Evolutionary conservation across 805 yeast species (phyloP), one percentile per base, ranked within the genome.

Genomic region (Metschnikowia proteae): DNA sequence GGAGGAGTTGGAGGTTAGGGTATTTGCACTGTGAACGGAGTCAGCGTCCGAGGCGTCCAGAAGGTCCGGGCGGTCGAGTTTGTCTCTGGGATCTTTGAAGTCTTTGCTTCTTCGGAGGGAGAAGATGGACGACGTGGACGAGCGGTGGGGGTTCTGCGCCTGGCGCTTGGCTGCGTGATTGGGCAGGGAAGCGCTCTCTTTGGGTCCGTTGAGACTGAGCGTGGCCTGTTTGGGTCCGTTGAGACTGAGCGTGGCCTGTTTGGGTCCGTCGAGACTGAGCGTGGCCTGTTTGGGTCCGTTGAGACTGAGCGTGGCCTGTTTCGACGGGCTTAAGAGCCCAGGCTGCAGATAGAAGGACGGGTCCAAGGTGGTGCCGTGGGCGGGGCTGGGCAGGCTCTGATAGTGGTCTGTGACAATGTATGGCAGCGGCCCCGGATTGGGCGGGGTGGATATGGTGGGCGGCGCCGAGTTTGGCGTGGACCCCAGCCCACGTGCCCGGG

Each of bases 121-220:
- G 55, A 73, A 73, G 25, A 71, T 63, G 29, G 73, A 66, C 31
- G 68, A 61, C 6, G 73, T 58, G 30, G 71, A 66, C 43, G 60
- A 63, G 44, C 75, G 56, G 48, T 58, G 56, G 45, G 54, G 46
- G 23, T 23, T 42, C 10, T 25, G 38, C 3, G 31, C 45, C 32
- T 25, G 38, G 7, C 43, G 43, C 35, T 40, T 40, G 17, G 36
- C 6, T 17, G 17, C 17, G 17, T 17, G 17, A 17, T 17, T 17
- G 17, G 17, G 17, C 17, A 17, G 17, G 17, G 17, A 17, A 17
- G 17, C 17, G 2, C 17, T 17, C 17, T 17, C 2, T 17, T 17
- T 17, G 17, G 17, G 17, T 17, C 17, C 17, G 17, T 32, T 28
- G 30, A 2, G 30, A 6, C 30, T 6, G 30, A 28, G 30, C 1